phyloP scores from a whole-genome alignment of 371 early-diverging fungal species.

The Gilbertella persicaria region DNA sequence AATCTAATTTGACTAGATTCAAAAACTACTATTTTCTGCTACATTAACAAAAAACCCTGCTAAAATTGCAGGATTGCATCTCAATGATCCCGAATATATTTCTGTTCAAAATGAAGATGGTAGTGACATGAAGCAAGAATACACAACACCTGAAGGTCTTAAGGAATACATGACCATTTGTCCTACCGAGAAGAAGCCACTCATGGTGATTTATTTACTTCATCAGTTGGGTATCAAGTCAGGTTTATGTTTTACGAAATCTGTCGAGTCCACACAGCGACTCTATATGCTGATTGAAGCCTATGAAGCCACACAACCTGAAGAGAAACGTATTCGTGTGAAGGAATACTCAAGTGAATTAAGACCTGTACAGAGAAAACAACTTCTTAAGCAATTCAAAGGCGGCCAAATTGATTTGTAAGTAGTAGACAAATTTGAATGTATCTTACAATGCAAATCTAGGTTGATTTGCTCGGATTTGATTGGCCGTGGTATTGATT shows the following conservation, averaged over 20 bases:
- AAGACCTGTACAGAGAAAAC: conserved; percentile 60
- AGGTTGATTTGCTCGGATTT: conserved; percentile 92
- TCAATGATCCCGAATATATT: conserved; percentile 78
- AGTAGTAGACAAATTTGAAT: conserved; percentile 16
- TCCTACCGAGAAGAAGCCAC: conserved; percentile 68
- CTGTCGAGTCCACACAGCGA: conserved; percentile 83
- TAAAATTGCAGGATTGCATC: conserved; percentile 82
- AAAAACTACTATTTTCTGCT: conserved; percentile 93
- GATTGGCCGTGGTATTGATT: conserved; percentile 95
- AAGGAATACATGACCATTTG: conserved; percentile 73
- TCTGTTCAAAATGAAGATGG: conserved; percentile 54
- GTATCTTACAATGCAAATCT: no score
- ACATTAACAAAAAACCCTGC: conserved; percentile 93
- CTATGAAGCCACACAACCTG: conserved; percentile 42
- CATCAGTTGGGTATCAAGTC: conserved; percentile 63
- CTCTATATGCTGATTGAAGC: conserved; percentile 70
- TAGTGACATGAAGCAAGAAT: conserved; percentile 44
- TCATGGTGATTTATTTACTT: conserved; percentile 78
- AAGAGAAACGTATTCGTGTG: conserved; percentile 45
- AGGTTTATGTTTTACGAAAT: conserved; percentile 86
- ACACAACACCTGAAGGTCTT: conserved; percentile 65
- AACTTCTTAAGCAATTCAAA: conserved; percentile 71
- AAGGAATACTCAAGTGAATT: conserved; percentile 89
- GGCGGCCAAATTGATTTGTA: conserved; percentile 67
- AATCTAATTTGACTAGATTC: conserved; percentile 45